Conservation (phyloP, 495 filamentous ascomycete species). For the Daldinia concentrica region DNA sequence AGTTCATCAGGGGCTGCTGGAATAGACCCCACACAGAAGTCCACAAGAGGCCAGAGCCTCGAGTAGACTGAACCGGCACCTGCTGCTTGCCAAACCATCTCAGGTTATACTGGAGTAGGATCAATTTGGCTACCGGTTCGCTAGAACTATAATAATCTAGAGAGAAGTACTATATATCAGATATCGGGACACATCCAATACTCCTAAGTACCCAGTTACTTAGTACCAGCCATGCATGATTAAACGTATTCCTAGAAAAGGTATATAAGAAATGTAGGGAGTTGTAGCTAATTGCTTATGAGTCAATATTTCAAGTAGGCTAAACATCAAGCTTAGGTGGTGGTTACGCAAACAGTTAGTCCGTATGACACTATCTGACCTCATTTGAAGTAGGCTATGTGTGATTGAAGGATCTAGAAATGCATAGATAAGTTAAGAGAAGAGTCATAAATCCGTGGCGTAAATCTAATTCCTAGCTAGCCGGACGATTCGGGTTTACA, state of each 20-base stretch:
- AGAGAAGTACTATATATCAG: conserved; percentile 9
- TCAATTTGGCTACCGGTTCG: conserved; percentile 18
- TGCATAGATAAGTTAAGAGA: neutral
- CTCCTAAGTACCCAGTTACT: neutral
- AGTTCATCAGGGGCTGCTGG: conserved; percentile 34
- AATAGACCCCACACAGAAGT: conserved; percentile 25
- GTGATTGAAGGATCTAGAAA: neutral
- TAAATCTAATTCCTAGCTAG: neutral
- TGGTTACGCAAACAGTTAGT: neutral
- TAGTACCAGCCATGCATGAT: neutral
- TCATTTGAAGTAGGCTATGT: neutral
- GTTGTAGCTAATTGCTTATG: neutral
- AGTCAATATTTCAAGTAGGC: neutral
- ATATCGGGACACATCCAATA: neutral
- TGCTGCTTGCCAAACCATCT: conserved; percentile 2
- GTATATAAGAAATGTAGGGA: neutral
- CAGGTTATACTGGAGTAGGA: neutral
- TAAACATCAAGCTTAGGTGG: neutral
- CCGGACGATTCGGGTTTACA: neutral
- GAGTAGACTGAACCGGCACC: neutral
- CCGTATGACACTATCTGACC: neutral
- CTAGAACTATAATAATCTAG: conserved; percentile 13
- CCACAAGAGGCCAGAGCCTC: conserved; percentile 3
- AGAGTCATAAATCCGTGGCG: neutral
- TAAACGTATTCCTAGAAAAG: neutral